These are phyloP conservation scores for Kregervanrija fluxuum DNA, from an alignment of 805 yeast species.

Conservation along the genomic window DNA sequence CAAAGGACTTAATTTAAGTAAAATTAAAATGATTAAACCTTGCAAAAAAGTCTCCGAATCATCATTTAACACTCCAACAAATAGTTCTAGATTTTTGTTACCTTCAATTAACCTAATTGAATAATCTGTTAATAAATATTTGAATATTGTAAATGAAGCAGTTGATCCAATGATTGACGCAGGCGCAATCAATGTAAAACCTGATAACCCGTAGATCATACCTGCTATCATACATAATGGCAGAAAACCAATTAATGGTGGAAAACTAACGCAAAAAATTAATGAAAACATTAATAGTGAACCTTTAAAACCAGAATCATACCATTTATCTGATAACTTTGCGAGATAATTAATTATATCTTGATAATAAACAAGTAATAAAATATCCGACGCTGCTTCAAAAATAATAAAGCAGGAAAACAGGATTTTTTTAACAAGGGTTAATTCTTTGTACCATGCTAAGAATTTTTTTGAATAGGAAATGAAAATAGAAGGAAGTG, in stretches of 20 bases:
- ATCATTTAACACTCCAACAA: constrained; percentile 67
- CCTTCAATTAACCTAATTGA: constrained; percentile 55
- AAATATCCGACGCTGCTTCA: neutral
- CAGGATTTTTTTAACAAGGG: too few species aligned
- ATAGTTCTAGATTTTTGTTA: constrained; percentile 63
- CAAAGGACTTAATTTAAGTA: constrained; percentile 81
- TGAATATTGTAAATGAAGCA: constrained; percentile 62
- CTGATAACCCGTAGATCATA: constrained; percentile 77
- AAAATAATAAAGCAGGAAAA: too few species aligned
- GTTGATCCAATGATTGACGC: constrained; percentile 72
- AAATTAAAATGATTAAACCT: constrained; percentile 55
- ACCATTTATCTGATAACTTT: constrained; percentile 38
- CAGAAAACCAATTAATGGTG: constrained; percentile 84
- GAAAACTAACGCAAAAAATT: constrained; percentile 70
- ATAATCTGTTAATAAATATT: constrained; percentile 46
- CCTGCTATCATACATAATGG: constrained; percentile 63
- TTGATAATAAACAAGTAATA: constrained; percentile 27
- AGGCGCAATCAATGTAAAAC: constrained; percentile 69
- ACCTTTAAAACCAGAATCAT: constrained; percentile 19
- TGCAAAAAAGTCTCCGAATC: constrained; percentile 34
- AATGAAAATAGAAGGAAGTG: too few species aligned
- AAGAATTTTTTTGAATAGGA: too few species aligned
- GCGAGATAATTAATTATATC: constrained; percentile 32
- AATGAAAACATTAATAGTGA: constrained; percentile 38
- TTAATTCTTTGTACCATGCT: too few species aligned